Evolutionary conservation across 441 rosid species (phyloP), one percentile per base, ranked within the genome.

Genomic region (Euphorbia schlechtendalii): DNA sequence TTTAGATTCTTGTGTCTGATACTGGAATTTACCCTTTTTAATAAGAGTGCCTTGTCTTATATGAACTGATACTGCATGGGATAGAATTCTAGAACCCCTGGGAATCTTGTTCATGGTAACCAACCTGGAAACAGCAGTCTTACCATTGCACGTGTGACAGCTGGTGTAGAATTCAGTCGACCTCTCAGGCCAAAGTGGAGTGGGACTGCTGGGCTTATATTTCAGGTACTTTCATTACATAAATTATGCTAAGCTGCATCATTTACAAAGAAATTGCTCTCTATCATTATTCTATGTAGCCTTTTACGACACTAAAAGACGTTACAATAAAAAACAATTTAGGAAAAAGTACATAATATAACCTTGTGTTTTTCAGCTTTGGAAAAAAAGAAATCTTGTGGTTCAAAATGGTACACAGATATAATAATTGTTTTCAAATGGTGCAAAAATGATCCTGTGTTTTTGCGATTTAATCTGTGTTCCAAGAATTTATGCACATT

Each of bases 171-270:
- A 77, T 90, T 82, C 78, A 88, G 96, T 69, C 84, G 92, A 67
- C 97, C 97, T 61, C 79, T 93, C 63, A 82, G 97, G 78, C 99
- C 97, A 60, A 93, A 90, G 80, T 90, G 96, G 97, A 88, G 87
- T 72, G 96, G 93, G 75, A 89, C 92, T 21, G 85, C 83, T 30
- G 90, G 97, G 40, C 79, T 93, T 71, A 74, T 84, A 70, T 89
- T 90, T 81, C 97, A 90, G 97, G 97, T 93, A 72, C 57, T 66
- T 63, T 43, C 24, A 27, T 64, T 46, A 27, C 43, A 59, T 56
- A 27, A 45, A 25, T 64, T 30, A 52, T 46, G 36, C 36, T 5
- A 32, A 51, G 18, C 40, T 34, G 48, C 27, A 49, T 57, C 58
- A 14, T 28, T 45, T 32, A 36, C 34, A 38, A 20, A 7, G 48